Percentiles rank a stretch among this genome's conserved stretches.
Evolutionary conservation across 1,284 basidiomycete species (phyloP).

Genomic region (Pyrrhoderma lamaoense): DNA sequence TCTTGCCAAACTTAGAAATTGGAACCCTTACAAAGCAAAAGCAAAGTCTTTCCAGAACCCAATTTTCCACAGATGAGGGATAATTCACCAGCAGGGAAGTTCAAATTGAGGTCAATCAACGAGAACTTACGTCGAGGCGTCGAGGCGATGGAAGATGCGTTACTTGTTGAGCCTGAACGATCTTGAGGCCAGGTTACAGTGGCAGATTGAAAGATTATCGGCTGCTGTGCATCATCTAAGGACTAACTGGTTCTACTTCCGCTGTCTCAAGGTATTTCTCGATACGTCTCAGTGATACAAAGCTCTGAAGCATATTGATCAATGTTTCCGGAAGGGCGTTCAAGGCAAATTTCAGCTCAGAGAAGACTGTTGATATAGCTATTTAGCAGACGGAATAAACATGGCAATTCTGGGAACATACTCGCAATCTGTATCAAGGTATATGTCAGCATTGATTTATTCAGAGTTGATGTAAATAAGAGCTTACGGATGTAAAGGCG

Average conservation of each 20-base stretch:
- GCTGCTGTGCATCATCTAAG: slow-evolving; percentile 46
- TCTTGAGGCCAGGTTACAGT: slow-evolving; percentile 89
- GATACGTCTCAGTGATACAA: slow-evolving; percentile 84
- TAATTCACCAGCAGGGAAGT: slow-evolving; percentile 73
- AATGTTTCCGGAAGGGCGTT: slow-evolving; percentile 87
- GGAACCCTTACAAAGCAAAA: slow-evolving; percentile 53
- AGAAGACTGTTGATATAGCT: slow-evolving; percentile 52
- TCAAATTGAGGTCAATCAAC: slow-evolving; percentile 70
- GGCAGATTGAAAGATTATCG: slow-evolving; percentile 72
- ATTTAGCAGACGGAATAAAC: slow-evolving; percentile 22
- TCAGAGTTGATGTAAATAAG: too few species aligned
- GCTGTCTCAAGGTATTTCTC: slow-evolving; percentile 78
- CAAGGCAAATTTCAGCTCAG: slow-evolving; percentile 78
- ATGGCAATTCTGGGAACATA: slow-evolving; percentile 9
- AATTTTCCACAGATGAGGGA: slow-evolving; percentile 79
- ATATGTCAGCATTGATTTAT: too few species aligned
- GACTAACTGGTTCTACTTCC: slow-evolving; percentile 62
- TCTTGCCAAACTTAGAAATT: not conserved
- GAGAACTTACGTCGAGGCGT: slow-evolving; percentile 78
- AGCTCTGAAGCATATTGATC: slow-evolving; percentile 76
- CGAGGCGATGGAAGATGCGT: slow-evolving; percentile 41
- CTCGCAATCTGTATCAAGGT: slow-evolving; percentile 11
- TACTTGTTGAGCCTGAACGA: slow-evolving; percentile 39
- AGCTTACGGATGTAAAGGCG: slow-evolving; percentile 75
- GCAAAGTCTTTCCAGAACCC: slow-evolving; percentile 78